Percentiles rank a stretch among this genome's conserved stretches.
Conservation (phyloP, 352 stramenopile genomes). For the Phytophthora colocasiae region DNA sequence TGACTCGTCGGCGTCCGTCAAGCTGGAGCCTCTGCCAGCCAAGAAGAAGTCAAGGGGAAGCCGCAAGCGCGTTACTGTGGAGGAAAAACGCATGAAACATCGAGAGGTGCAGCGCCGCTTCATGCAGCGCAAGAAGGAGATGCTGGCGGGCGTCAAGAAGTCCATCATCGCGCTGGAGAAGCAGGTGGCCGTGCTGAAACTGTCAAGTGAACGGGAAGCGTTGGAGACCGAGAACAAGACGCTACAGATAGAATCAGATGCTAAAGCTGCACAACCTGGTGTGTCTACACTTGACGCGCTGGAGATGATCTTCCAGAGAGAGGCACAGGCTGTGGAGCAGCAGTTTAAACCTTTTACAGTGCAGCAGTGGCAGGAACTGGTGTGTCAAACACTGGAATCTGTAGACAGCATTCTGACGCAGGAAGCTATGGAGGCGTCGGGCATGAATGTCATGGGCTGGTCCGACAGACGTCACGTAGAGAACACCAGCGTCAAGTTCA, state of each 20-base stretch:
- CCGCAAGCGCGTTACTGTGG: slow-evolving; percentile 37
- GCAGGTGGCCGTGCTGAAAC: slow-evolving; percentile 46
- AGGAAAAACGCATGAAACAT: slow-evolving; percentile 59
- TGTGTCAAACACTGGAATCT: slow-evolving; percentile 40
- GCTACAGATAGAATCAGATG: slow-evolving; percentile 29
- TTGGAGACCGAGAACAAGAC: slow-evolving; percentile 48
- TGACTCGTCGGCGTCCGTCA: slow-evolving; percentile 17
- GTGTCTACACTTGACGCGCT: slow-evolving; percentile 33
- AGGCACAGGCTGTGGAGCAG: slow-evolving; percentile 40
- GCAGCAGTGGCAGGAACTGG: slow-evolving; percentile 44
- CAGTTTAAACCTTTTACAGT: slow-evolving; percentile 41
- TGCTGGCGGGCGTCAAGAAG: slow-evolving; percentile 43
- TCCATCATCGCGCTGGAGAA: slow-evolving; percentile 40
- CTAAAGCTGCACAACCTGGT: slow-evolving; percentile 1
- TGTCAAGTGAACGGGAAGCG: slow-evolving; percentile 40
- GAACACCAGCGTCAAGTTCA: slow-evolving; percentile 52
- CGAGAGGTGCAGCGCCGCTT: slow-evolving; percentile 60
- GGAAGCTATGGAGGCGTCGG: slow-evolving; percentile 40
- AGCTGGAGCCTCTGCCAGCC: neutral
- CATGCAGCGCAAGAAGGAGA: slow-evolving; percentile 62
- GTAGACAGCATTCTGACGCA: slow-evolving; percentile 41
- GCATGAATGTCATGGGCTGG: slow-evolving; percentile 57
- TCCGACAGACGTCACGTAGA: slow-evolving; percentile 49
- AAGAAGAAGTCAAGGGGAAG: slow-evolving; percentile 34
- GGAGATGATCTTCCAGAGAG: slow-evolving; percentile 38